Evolutionary conservation across 1,284 basidiomycete genomes (phyloP).

Genomic region (Tylopilus orsonianus): DNA sequence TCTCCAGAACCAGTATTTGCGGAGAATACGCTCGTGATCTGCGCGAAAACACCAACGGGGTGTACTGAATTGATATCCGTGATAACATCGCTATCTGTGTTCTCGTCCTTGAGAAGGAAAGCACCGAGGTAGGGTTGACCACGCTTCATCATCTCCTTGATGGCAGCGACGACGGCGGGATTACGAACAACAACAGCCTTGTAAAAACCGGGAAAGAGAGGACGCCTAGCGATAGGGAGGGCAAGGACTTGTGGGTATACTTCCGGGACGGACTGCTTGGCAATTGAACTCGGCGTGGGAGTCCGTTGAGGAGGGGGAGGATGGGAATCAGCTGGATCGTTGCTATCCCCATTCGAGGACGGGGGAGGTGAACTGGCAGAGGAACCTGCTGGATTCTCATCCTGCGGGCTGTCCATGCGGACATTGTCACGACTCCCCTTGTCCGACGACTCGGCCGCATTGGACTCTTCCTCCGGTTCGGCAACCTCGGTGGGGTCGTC

Average conservation of each 20-base stretch:
- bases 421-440: constrained; percentile 14
- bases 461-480: constrained; percentile 27
- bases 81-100: constrained; percentile 92
- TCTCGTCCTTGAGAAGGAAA: constrained; percentile 95
- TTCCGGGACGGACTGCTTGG: constrained; percentile 83
- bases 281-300: constrained; percentile 56
- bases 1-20: constrained; percentile 61
- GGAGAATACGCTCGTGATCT: constrained; percentile 94
- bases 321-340: constrained; percentile 35
- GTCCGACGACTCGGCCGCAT: constrained; percentile 19
- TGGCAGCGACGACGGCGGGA: constrained; percentile 89
- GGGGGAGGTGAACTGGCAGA: constrained; percentile 29
- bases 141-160: constrained; percentile 95
- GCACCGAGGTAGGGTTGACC: constrained; percentile 98
- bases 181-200: constrained; percentile 93
- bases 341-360: constrained; percentile 28
- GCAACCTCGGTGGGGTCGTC: constrained; percentile 19
- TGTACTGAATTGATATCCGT: constrained; percentile 88
- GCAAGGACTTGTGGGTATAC: constrained; percentile 94
- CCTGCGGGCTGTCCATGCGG: constrained; percentile 27
- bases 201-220: constrained; percentile 97
- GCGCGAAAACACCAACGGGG: constrained; percentile 94
- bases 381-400: constrained; percentile 30
- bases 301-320: constrained; percentile 38
- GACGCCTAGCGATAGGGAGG: constrained; percentile 92